Conservation (phyloP, 2,329 filamentous ascomycete species). For the Exserohilum turcica region DNA sequence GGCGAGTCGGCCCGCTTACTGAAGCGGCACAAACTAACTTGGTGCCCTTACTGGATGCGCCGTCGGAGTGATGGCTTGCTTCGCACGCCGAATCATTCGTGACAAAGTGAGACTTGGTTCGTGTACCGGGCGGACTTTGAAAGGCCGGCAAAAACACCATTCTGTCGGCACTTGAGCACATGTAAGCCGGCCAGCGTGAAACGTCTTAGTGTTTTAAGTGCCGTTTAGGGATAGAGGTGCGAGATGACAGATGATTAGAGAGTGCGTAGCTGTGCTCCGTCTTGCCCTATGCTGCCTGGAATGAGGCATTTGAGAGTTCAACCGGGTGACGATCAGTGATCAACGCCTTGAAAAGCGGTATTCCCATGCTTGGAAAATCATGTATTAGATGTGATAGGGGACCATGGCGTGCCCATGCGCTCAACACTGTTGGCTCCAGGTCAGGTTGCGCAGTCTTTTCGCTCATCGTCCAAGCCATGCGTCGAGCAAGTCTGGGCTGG, state of each 20-base stretch:
- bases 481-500: too few relatives aligned
- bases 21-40: background rate
- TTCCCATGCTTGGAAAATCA: background rate
- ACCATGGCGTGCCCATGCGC: too few relatives aligned
- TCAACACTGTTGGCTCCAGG: background rate
- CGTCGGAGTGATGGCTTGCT: background rate
- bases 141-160: too few relatives aligned
- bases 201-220: background rate
- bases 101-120: too few relatives aligned
- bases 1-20: background rate
- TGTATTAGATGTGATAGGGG: background rate
- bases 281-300: background rate
- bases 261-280: background rate
- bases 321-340: background rate
- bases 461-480: background rate
- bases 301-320: background rate
- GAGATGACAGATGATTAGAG: conserved; percentile 1
- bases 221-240: background rate
- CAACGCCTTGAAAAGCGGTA: background rate
- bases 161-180: too few relatives aligned
- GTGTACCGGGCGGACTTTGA: too few relatives aligned
- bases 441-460: background rate
- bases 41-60: too few relatives aligned
- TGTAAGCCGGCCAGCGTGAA: background rate
- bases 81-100: background rate